A percentile compares a stretch with the other conserved stretches of the same genome.
Evolutionary conservation across 192 early-diverging fungal species (phyloP).

Genomic region (Rhizoclosmatium sp.): DNA sequence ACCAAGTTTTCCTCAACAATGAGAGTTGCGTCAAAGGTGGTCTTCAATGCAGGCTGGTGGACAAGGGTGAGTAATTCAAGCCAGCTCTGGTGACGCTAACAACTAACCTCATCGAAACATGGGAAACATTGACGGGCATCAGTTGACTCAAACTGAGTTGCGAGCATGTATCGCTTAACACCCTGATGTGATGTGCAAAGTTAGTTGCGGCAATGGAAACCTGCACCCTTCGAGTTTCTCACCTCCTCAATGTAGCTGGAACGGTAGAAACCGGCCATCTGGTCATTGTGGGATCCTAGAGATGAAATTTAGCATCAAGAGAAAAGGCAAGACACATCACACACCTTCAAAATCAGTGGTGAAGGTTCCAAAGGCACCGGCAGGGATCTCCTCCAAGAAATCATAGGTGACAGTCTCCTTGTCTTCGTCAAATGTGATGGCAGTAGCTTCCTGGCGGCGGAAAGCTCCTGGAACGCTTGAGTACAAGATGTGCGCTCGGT

Average conservation of each 20-base stretch:
- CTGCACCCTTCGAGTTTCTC: conserved; percentile 29
- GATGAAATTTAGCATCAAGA: too few relatives aligned
- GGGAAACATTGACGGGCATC: conserved; percentile 92
- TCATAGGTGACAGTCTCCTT: conserved; percentile 57
- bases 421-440: conserved; percentile 50
- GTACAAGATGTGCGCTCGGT: conserved; percentile 2
- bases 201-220: neutral
- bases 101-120: conserved; percentile 85
- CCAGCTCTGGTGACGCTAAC: too few relatives aligned
- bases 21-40: conserved; percentile 91
- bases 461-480: neutral
- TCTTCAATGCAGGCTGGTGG: conserved; percentile 81
- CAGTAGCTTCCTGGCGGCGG: conserved; percentile 42
- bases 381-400: conserved; percentile 55
- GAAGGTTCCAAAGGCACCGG: conserved; percentile 53
- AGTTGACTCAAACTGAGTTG: conserved; percentile 95
- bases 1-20: conserved; percentile 77
- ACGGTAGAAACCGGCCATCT: conserved; percentile 96
- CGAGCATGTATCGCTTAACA: conserved; percentile 71
- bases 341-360: conserved; percentile 58
- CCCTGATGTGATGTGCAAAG: conserved; percentile 7
- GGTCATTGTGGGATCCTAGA: conserved; percentile 60
- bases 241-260: conserved; percentile 70
- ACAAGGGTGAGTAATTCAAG: too few relatives aligned
- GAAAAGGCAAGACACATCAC: too few relatives aligned